Evolutionary conservation across 192 early-diverging fungal species (phyloP).

Genomic region (Umbelopsis ramanniana): DNA sequence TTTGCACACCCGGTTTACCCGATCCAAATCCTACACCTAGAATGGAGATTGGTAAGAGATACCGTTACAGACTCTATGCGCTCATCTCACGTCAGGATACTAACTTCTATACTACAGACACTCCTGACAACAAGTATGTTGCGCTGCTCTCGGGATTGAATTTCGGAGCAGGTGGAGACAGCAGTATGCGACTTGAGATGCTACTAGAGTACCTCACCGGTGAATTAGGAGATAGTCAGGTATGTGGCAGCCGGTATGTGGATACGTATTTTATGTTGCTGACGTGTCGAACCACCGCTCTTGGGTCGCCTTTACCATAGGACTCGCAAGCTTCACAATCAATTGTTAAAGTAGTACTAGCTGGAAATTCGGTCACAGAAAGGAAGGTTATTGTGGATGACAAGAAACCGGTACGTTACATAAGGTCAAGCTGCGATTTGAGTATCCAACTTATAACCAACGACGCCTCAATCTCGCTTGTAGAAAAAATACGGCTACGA

Average conservation of each 20-base stretch:
- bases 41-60: conserved; percentile 41
- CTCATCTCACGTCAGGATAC: background rate
- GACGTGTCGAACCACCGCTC: background rate
- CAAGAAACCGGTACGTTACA: conserved; percentile 3
- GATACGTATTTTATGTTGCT: background rate
- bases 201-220: conserved; percentile 82
- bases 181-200: conserved; percentile 68
- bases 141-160: conserved; percentile 85
- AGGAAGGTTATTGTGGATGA: background rate
- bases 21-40: conserved; percentile 50
- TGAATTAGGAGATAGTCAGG: conserved; percentile 56
- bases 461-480: background rate
- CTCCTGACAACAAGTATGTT: conserved; percentile 61
- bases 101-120: background rate
- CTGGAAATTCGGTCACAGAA: conserved; percentile 12
- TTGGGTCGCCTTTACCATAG: background rate
- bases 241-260: conserved; percentile 34
- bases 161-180: conserved; percentile 54
- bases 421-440: no score
- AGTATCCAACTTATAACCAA: background rate
- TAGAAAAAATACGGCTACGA: conserved; percentile 62
- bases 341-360: conserved; percentile 7
- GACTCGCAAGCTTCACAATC: background rate
- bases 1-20: conserved; percentile 74
- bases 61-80: background rate